Percentiles rank a stretch among this genome's conserved stretches.
Evolutionary conservation across 202 grass and related monocot species (phyloP).

Genomic region (Dendrocalamus latiflorus): DNA sequence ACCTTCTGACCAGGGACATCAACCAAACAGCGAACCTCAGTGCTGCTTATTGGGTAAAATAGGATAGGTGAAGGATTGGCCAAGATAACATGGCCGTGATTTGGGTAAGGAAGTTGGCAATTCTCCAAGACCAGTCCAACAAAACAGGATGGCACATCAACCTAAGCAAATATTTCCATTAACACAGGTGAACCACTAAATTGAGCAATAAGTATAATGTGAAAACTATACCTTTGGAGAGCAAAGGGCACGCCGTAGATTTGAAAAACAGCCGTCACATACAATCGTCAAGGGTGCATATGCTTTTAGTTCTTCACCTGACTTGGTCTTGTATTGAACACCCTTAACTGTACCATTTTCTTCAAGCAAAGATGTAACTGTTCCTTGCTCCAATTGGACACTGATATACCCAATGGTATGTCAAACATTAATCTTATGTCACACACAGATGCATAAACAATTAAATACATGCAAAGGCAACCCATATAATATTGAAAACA

Average conservation of each 20-base stretch:
- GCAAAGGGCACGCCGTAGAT: conserved; percentile 76
- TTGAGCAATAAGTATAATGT: not conserved
- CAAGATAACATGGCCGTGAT: conserved; percentile 95
- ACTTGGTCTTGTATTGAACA: conserved; percentile 84
- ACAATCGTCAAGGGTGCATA: too few species aligned
- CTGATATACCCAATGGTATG: conserved; percentile 30
- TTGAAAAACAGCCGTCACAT: conserved; percentile 97
- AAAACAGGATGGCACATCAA: conserved; percentile 95
- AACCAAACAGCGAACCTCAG: conserved; percentile 82
- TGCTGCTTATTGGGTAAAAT: conserved; percentile 98
- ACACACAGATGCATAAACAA: not conserved
- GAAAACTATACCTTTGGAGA: conserved; percentile 66
- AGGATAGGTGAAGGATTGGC: conserved; percentile 97
- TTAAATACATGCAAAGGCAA: not conserved
- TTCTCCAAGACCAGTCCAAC: conserved; percentile 95
- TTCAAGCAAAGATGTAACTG: too few species aligned
- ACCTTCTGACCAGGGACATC: too few species aligned
- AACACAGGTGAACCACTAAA: not conserved
- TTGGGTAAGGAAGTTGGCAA: conserved; percentile 72
- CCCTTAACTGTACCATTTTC: conserved; percentile 88
- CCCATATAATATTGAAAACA: not conserved
- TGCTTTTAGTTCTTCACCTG: conserved; percentile 74
- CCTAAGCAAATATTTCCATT: conserved; percentile 42
- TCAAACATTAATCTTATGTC: not conserved
- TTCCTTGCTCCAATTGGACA: conserved; percentile 88